These are phyloP conservation scores for Metschnikowia kunwiensis DNA, from an alignment of 805 yeast species.

Conservation along the genomic window DNA sequence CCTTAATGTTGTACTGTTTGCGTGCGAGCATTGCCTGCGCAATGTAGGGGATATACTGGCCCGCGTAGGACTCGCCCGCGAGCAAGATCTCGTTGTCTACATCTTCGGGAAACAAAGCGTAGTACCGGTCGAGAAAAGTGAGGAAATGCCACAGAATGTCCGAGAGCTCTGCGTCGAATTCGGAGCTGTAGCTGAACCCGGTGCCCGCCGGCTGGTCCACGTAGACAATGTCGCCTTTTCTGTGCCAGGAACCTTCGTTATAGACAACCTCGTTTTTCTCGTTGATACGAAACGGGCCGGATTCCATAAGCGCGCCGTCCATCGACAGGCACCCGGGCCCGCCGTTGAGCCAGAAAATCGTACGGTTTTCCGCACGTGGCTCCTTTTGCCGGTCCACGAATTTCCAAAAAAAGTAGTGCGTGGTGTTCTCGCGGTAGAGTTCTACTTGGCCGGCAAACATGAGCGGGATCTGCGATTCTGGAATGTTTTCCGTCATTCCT, in stretches of 20 bases:
- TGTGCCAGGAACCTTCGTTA: conserved; percentile 82
- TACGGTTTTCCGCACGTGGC: conserved; percentile 37
- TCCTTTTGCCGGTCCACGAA: conserved; percentile 39
- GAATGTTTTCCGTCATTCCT: conserved; percentile 33
- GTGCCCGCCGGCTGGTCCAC: conserved; percentile 96
- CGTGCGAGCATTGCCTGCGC: conserved; percentile 58
- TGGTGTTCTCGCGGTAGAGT: conserved; percentile 48
- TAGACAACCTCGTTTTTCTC: conserved; percentile 39
- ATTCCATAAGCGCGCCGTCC: conserved; percentile 94
- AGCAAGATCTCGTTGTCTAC: conserved; percentile 58
- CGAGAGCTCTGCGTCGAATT: conserved; percentile 51
- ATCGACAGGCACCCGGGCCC: conserved; percentile 98
- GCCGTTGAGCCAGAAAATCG: conserved; percentile 90
- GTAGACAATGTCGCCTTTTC: conserved; percentile 72
- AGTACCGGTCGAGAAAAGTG: conserved; percentile 63
- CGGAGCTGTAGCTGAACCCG: conserved; percentile 71
- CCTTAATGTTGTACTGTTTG: conserved; percentile 52
- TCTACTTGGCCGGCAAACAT: conserved; percentile 71
- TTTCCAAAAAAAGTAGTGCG: conserved; percentile 77
- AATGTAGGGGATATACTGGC: conserved; percentile 91
- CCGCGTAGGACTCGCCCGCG: conserved; percentile 97
- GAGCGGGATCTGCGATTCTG: conserved; percentile 37
- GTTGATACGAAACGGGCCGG: conserved; percentile 79
- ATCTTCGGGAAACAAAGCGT: conserved; percentile 71
- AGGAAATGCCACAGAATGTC: conserved; percentile 63